Conservation (phyloP, 2,329 filamentous ascomycete species). For the Stromatinia cepivora region DNA sequence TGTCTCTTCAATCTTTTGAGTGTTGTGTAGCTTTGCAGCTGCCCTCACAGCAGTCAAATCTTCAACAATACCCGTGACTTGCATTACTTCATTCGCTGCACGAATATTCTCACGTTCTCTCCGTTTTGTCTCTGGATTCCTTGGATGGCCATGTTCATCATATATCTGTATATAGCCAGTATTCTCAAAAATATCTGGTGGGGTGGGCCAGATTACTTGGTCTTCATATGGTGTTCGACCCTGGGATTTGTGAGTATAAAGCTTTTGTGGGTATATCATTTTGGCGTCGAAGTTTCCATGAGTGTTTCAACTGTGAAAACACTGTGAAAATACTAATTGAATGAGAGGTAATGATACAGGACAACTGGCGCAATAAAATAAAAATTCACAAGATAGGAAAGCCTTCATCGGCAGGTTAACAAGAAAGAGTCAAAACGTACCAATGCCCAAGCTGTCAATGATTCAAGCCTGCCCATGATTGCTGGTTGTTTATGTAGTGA, state of each 20-base stretch:
- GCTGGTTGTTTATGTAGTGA: background rate
- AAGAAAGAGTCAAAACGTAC: constrained; percentile 27
- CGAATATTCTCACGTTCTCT: constrained; percentile 40
- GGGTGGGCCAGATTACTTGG: constrained; percentile 32
- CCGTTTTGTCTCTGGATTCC: constrained; percentile 40
- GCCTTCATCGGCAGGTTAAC: background rate
- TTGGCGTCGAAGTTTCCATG: background rate
- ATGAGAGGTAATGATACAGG: no score
- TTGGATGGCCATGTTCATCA: constrained; percentile 39
- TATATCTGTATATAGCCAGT: constrained; percentile 34
- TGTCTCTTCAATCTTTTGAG: constrained; percentile 36
- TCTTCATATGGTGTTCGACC: constrained; percentile 42
- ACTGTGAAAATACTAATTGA: background rate
- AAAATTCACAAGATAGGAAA: background rate
- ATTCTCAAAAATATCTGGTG: constrained; percentile 23
- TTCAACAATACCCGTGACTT: constrained; percentile 42
- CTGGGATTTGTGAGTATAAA: constrained; percentile 26
- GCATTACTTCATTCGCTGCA: constrained; percentile 43
- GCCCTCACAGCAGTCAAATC: constrained; percentile 34
- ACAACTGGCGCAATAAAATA: background rate
- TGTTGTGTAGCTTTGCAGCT: constrained; percentile 29
- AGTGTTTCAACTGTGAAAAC: background rate
- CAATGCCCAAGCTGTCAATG: constrained; percentile 35
- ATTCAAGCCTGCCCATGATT: constrained; percentile 31
- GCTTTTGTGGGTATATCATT: background rate